Evolutionary conservation across 371 early-diverging fungal species (phyloP), one percentile per base, ranked within the genome.

Genomic region (Mucor irregularis): DNA sequence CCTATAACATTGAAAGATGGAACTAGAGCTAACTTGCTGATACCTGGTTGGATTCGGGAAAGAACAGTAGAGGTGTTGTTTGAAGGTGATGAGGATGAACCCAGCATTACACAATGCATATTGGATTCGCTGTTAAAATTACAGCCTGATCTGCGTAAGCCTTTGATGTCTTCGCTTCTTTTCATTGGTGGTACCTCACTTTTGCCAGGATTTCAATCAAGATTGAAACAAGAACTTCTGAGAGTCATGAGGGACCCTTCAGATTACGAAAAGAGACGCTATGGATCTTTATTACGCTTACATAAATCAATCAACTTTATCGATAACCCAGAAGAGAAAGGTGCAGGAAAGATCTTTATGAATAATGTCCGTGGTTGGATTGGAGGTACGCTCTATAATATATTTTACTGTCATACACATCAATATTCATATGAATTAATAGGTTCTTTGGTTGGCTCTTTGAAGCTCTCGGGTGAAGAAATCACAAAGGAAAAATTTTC

Each of bases 41-140:
- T 96, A 16, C 96, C 96, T 13, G 89, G 90, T 0, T 96, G 95
- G 95, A 77, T 96, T 19, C 82, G 93, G 3, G 95, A 91, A 59
- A 83, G 91, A 26, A 85, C 92, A 0, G 82, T 83, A 4, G 96
- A 94, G 53, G 83, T 91, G 0, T 58, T 95, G 28, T 90, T 94
- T 73, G 86, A 86, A 28, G 94, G 94, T 0, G 90, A 92, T 61
- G 87, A 86, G 33, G 88, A 90, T 33, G 80, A 85, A 19, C 71
- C 78, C 6, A 82, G 83, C 37, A 46, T 91, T 13, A 78, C 82
- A 7, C 80, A 83, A 14, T 69, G 78, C 35, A 73, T 89, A 9
- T 35, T 90, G 49, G 87, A 88, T 43, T 61, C 78, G 3, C 53
- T 92, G n/a, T 34, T 82, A 31, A 85, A 84, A 64, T 59, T 77